A percentile compares a stretch with the other conserved stretches of the same genome.
Evolutionary conservation across 2,329 filamentous ascomycete genomes (phyloP).

Genomic region (Ceratocystis papillata): DNA sequence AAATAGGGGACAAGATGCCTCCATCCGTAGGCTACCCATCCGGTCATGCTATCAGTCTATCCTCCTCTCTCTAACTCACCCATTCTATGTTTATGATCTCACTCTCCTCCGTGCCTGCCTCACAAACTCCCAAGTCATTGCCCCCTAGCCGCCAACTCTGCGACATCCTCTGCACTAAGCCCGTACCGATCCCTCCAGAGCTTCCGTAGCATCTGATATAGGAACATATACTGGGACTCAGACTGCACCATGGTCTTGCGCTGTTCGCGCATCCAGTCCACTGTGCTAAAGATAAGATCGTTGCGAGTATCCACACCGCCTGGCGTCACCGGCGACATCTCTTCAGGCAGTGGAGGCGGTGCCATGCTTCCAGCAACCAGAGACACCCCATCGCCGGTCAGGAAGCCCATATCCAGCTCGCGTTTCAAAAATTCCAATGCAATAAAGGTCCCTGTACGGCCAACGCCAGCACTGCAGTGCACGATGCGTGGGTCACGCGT

Average conservation of each 20-base stretch:
- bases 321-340: constrained; percentile 26
- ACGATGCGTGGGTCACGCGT: constrained; percentile 58
- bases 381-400: constrained; percentile 40
- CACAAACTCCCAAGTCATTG: constrained; percentile 10
- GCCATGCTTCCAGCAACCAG: constrained; percentile 1
- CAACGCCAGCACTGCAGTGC: constrained; percentile 85
- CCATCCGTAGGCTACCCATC: background rate
- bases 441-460: constrained; percentile 90
- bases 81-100: background rate
- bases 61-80: background rate
- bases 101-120: background rate
- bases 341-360: constrained; percentile 23
- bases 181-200: constrained; percentile 58
- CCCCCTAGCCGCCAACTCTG: constrained; percentile 1
- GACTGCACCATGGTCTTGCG: constrained; percentile 93
- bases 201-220: constrained; percentile 76
- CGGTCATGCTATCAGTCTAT: background rate
- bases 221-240: constrained; percentile 70
- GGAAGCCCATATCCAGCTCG: constrained; percentile 64
- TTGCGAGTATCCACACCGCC: constrained; percentile 31
- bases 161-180: constrained; percentile 17
- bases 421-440: constrained; percentile 82
- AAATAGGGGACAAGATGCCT: background rate
- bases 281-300: constrained; percentile 63
- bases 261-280: constrained; percentile 73